These are phyloP conservation scores for Penicillium sp. DNA, from an alignment of 2,329 filamentous ascomycete species.

Conservation along the genomic window DNA sequence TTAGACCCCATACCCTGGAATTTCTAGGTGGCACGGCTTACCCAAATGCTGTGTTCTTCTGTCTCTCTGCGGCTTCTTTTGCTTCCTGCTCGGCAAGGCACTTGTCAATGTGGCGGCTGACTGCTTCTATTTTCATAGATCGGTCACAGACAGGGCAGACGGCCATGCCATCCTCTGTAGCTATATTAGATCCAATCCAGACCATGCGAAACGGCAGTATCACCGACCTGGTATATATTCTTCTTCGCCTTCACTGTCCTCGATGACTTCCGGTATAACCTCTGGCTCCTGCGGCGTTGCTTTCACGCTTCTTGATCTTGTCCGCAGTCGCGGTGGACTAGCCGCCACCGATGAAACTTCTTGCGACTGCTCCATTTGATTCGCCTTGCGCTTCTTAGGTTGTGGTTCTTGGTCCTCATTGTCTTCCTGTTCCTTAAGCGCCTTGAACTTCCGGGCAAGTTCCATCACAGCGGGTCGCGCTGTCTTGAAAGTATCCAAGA, in stretches of 20 bases:
- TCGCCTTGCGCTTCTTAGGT: constrained; percentile 39
- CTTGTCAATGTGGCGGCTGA: constrained; percentile 79
- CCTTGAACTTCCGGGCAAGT: constrained; percentile 59
- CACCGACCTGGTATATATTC: constrained; percentile 38
- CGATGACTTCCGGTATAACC: constrained; percentile 31
- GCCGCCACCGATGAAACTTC: constrained; percentile 37
- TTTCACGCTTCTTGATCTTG: constrained; percentile 35
- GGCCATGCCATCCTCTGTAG: constrained; percentile 68
- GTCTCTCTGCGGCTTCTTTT: constrained; percentile 1
- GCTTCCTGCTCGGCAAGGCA: constrained; percentile 43
- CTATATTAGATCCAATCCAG: constrained; percentile 14
- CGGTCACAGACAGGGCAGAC: constrained; percentile 78
- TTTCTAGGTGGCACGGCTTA: constrained; percentile 14
- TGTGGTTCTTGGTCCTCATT: constrained; percentile 30
- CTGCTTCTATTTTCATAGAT: constrained; percentile 75
- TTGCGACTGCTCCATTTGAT: constrained; percentile 35
- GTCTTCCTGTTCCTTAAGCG: constrained; percentile 55
- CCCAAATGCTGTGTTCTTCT: constrained; percentile 28
- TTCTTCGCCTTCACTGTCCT: constrained; percentile 46
- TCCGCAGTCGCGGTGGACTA: constrained; percentile 31
- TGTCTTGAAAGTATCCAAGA: constrained; percentile 74
- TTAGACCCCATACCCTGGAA: constrained; percentile 16
- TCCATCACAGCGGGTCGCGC: constrained; percentile 64
- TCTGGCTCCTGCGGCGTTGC: constrained; percentile 12
- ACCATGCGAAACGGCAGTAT: not conserved